A percentile compares a stretch with the other conserved stretches of the same genome.
These are phyloP conservation scores for Dactylonectria estremocensis DNA, from an alignment of 2,329 filamentous ascomycete species.

Conservation along the genomic window DNA sequence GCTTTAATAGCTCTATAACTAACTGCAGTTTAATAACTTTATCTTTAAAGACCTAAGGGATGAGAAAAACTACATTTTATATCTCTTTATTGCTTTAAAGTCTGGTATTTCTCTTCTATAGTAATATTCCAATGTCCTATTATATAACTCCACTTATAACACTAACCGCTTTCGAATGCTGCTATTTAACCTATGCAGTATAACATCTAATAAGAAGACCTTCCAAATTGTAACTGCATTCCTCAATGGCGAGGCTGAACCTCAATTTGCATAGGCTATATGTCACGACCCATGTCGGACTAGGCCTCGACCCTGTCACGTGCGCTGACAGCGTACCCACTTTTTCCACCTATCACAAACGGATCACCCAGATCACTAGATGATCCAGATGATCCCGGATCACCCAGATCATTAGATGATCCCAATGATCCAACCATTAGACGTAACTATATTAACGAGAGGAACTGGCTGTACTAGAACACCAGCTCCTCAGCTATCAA, in stretches of 20 bases:
- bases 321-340: too few relatives aligned
- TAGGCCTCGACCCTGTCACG: too few relatives aligned
- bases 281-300: too few relatives aligned
- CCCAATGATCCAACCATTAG: too few relatives aligned
- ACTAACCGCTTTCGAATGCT: background rate
- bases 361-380: too few relatives aligned
- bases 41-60: background rate
- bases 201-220: background rate
- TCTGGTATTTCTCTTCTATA: background rate
- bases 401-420: too few relatives aligned
- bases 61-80: background rate
- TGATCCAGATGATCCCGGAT: too few relatives aligned
- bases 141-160: background rate
- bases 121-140: background rate
- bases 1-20: background rate
- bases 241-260: background rate
- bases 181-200: too few relatives aligned
- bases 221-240: conserved; percentile 2
- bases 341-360: too few relatives aligned
- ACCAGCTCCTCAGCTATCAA: too few relatives aligned
- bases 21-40: background rate
- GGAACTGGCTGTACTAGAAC: too few relatives aligned
- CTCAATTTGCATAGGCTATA: background rate
- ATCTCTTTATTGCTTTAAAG: background rate
- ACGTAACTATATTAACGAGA: too few relatives aligned